Evolutionary conservation across 495 filamentous ascomycete genomes (phyloP).

Genomic region (Hypoxylon subgilvum): DNA sequence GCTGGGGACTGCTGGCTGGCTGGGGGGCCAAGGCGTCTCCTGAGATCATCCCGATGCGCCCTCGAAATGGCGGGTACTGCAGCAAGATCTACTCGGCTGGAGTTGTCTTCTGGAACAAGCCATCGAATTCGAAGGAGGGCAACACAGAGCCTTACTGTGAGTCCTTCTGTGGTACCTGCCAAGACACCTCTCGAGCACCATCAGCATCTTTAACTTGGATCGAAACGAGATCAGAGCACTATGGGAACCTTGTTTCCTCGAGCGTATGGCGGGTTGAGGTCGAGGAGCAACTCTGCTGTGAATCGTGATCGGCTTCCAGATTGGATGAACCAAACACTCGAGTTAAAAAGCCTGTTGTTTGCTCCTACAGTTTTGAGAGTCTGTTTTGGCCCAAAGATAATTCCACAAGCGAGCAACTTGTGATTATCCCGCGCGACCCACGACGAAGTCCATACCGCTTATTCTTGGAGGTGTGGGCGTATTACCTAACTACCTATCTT

Average conservation of each 20-base stretch:
- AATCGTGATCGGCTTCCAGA: too few relatives aligned
- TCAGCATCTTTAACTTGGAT: slow-evolving; percentile 17
- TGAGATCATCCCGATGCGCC: slow-evolving; percentile 20
- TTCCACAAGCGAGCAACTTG: too few relatives aligned
- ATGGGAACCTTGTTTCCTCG: slow-evolving; percentile 10
- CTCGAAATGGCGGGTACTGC: slow-evolving; percentile 1
- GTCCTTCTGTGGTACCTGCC: slow-evolving; percentile 26
- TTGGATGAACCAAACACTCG: too few relatives aligned
- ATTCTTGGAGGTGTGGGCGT: slow-evolving; percentile 28
- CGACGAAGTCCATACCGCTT: slow-evolving; percentile 25
- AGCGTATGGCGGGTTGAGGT: neutral
- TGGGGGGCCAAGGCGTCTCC: neutral
- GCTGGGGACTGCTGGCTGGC: too few relatives aligned
- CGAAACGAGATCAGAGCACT: slow-evolving; percentile 23
- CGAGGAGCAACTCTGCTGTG: neutral
- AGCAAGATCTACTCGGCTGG: slow-evolving; percentile 10
- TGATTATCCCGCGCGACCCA: slow-evolving; percentile 30
- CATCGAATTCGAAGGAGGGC: neutral
- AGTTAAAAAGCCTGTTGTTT: too few relatives aligned
- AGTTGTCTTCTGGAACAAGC: slow-evolving; percentile 15
- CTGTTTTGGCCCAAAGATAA: too few relatives aligned
- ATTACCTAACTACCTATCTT: neutral
- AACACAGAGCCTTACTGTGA: neutral
- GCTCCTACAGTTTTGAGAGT: too few relatives aligned
- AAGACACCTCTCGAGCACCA: slow-evolving; percentile 21